phyloP scores from a whole-genome alignment of 768 basidiomycete species.

The Chalciporus sphaerocephalus region DNA sequence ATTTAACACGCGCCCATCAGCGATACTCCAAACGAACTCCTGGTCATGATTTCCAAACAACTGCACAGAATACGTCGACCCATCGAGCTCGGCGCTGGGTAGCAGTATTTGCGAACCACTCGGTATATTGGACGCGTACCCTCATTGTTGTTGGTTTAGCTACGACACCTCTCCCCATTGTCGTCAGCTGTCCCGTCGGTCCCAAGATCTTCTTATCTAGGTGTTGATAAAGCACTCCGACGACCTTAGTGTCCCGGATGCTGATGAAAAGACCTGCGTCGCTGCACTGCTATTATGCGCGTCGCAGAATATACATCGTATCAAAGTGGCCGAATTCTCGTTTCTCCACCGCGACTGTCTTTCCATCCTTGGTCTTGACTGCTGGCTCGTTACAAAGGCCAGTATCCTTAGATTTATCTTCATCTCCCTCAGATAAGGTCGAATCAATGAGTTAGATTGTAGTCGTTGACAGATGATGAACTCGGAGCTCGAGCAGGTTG shows the following conservation, averaged over 20 bases:
- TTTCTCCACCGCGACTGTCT: background rate
- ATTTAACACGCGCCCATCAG: too few species aligned
- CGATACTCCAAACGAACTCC: background rate
- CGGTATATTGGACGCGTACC: background rate
- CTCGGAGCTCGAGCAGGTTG: too few species aligned
- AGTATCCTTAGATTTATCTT: background rate
- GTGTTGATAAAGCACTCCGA: background rate
- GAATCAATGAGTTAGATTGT: background rate
- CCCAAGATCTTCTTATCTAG: background rate
- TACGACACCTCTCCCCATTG: background rate
- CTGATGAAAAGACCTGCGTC: background rate
- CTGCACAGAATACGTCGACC: background rate
- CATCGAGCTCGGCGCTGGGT: background rate
- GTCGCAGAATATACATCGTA: background rate
- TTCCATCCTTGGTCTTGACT: background rate
- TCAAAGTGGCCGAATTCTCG: background rate
- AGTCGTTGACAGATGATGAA: background rate
- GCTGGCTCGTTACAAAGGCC: background rate
- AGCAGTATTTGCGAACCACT: background rate
- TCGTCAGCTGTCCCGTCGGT: background rate
- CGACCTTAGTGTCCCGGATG: background rate
- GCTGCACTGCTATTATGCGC: background rate
- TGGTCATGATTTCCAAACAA: background rate
- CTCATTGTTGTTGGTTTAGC: background rate
- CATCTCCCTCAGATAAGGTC: background rate